Evolutionary conservation across 2,329 filamentous ascomycete species (phyloP), one percentile per base, ranked within the genome.

Genomic region (Phyllosticta citriasiana): DNA sequence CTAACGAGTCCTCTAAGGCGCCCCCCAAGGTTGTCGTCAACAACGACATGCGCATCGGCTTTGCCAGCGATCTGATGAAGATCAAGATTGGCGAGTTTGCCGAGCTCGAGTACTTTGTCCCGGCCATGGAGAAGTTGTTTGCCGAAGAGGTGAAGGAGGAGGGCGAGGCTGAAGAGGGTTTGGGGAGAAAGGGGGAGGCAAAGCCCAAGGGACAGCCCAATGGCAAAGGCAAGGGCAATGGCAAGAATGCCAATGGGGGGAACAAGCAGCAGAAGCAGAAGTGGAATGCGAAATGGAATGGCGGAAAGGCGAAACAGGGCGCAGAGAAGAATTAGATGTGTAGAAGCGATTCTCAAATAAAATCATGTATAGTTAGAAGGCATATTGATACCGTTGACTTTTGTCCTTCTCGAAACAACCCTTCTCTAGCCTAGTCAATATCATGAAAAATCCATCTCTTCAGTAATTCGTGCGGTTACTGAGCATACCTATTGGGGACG

Each of bases 21-120:
- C 26, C 27, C 4, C 50, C 59, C 12, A 53, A 27, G 67, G 73
- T 79, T 16, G 72, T 71, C 51, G 64, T 71, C 5, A 72, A 74
- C 33, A 75, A 72, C 5, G 79, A 84, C 63, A 82, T 86, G 77
- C 84, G 85, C 50, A 83, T 90, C 16, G 79, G 89, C 62, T 81
- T 91, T 61, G 89, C 87, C 1, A 91, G 91, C 72, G 89, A 94
- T 69, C 85, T 89, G 66, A 93, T 93, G 88, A 77, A 82, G 4
- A 83, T 91, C 51, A 84, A 80, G 71, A 75, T 91, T 30, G 84
- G 85, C 8, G 87, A 91, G 65, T 88, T 91, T 65, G 81, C 81
- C 63, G 80, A 86, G 72, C 79, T 89, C 55, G 83, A 84, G 66
- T 79, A 79, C 65, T 88, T 84, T 67, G 77, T 84, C 62, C 82